Conservation (phyloP, 2,329 filamentous ascomycete genomes). For the Cytospora piceae region DNA sequence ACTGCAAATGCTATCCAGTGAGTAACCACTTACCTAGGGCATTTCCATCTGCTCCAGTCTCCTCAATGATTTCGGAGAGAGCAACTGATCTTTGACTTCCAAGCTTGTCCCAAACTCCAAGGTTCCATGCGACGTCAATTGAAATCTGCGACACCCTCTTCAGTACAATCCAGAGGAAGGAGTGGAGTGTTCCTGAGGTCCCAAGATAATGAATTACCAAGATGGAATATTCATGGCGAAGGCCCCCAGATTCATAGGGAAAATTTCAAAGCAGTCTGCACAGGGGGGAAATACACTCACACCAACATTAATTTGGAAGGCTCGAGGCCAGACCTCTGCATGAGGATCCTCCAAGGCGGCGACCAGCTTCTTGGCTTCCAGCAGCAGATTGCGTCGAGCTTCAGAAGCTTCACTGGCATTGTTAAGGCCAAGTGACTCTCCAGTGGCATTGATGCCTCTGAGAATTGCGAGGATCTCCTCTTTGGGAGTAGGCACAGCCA, state of each 20-base stretch:
- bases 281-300: neutral
- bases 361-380: neutral
- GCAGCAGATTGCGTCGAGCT: neutral
- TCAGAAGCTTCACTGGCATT: neutral
- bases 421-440: neutral
- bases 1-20: neutral
- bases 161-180: neutral
- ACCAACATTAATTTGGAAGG: slow-evolving; percentile 17
- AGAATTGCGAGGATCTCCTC: neutral
- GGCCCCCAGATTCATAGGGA: neutral
- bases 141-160: neutral
- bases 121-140: slow-evolving; percentile 4
- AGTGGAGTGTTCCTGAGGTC: neutral
- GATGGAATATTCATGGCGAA: neutral
- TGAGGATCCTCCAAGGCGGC: slow-evolving; percentile 8
- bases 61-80: neutral
- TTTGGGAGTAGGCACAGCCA: neutral
- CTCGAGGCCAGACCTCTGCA: slow-evolving; percentile 18
- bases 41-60: neutral
- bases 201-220: neutral
- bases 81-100: neutral
- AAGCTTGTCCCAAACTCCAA: slow-evolving; percentile 12
- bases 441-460: neutral
- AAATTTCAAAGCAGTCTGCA: neutral
- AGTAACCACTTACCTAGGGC: neutral